Base-by-base conservation (phyloP, 345 rosid genomes). In the Syzygium jambos region DNA sequence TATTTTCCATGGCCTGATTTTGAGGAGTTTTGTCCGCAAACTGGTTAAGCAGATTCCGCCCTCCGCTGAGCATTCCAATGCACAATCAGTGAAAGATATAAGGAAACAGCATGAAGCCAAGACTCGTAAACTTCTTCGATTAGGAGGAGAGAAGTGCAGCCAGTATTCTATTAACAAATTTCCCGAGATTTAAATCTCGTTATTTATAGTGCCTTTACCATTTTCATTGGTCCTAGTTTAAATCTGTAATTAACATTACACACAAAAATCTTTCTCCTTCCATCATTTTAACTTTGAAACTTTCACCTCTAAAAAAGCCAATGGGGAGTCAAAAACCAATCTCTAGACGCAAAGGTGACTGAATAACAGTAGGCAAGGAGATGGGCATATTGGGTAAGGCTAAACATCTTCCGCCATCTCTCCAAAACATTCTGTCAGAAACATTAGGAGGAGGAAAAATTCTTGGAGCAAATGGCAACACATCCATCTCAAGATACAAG, bases 1-100 rank as follows among this genome's bases (percentile, higher is more conserved):
- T 88, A 88, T 80, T 87, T 65, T 89, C 95, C 91, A 90, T 91
- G 9, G 34, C 68, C 87, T 63, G 86, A 54, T 87, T 89, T 86
- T 85, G 30, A 57, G 38, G 51, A 73, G 4, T 17, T 19, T 51
- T 84, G 52, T 78, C 77, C 7, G 53, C 27, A 46, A 23, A 14
- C 52, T 68, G 41, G 52, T 38, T 38, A 22, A 8, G 43, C 43
- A 43, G 27, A 59, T 57, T 57, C 57, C 29, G 63, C 63, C n/a
- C 65, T 53, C 86, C 65, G 1, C 86, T 85, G 16, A n/a, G 46
- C n/a, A 30, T 43, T 19, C 29, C 86, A 21, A 29, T 52, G 12
- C 11, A 38, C 80, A 73, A 73, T 34, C 78, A 68, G 49, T 38
- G 82, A 73, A 38, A 73, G 82, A 73, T 5, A 19, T 27, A 73